Evolutionary conservation across 345 rosid genomes (phyloP).

Genomic region (Ceriops tagal): DNA sequence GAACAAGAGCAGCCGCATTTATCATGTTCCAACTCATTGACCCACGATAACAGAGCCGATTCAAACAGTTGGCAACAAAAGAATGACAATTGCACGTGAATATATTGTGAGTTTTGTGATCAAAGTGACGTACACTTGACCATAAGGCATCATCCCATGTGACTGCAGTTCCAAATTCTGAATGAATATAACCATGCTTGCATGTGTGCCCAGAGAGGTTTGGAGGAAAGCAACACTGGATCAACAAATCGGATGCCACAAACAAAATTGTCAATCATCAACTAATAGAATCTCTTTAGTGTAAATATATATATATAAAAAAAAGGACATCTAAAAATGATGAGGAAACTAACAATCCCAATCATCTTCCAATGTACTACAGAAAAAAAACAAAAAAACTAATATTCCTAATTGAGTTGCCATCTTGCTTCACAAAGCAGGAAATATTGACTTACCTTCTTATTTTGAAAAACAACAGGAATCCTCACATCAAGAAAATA

Average conservation of each 20-base stretch:
- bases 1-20: conserved; percentile 54
- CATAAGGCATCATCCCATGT: conserved; percentile 83
- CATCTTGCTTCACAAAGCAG: conserved; percentile 4
- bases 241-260: conserved; percentile 16
- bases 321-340: background rate
- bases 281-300: background rate
- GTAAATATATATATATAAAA: background rate
- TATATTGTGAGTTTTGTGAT: conserved; percentile 76
- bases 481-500: background rate
- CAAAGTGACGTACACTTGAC: conserved; percentile 47
- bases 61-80: conserved; percentile 70
- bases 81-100: conserved; percentile 95
- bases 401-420: background rate
- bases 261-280: conserved; percentile 17
- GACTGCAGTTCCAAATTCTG: conserved; percentile 61
- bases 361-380: background rate
- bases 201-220: conserved; percentile 76
- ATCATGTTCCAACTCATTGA: conserved; percentile 93
- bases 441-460: background rate
- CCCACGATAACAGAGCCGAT: conserved; percentile 62
- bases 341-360: background rate
- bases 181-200: conserved; percentile 61
- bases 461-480: background rate
- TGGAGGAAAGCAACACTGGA: conserved; percentile 83
- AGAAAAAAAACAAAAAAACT: background rate